Base-by-base conservation (phyloP, 495 filamentous ascomycete species). In the Acidomyces sp. region DNA sequence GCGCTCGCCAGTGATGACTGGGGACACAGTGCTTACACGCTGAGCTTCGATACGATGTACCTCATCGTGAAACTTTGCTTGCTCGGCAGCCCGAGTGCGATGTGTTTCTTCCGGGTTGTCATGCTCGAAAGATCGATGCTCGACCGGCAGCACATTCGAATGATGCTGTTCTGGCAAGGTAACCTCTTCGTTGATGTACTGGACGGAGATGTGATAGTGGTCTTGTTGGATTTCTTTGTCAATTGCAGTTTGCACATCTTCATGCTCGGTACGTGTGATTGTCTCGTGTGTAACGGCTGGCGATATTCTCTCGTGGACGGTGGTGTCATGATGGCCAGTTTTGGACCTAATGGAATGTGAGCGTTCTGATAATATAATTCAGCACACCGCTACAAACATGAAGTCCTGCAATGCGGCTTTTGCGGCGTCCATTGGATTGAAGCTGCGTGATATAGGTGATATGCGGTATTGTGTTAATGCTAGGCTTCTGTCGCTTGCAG, bases 321-420 rank as follows among this genome's bases (percentile, higher is more conserved):
- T 76, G 15, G 74, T 78, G 51, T 77, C 70, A 47, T 75, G 61
- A 42, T 74, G 69, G 44, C 73, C 73, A 21, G 64, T 47, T 48
- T 69, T 69, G 55, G 54, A 34, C 57, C 61, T 64, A 34, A 9
- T 11, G n/a, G 15, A 23, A 3, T 16, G 12, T 49, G 48, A 22
- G 32, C 10, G 20, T n/a, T n/a, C n/a, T 27, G 35, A 31, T 4
- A 9, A 20, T 12, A n/a, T 1, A 2, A 20, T 12, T 4, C 10
- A 27, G 1, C 15, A 4, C 15, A 6, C 31, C 11, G 40, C 21
- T 18, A 55, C 59, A 51, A 52, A 63, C 46, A 71, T 62, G 60
- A 77, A 71, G 47, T 68, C 64, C 13, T 51, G 54, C 43, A 76
- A 62, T 26, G 63, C 62, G 46, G 60, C 55, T 57, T 75, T 78